phyloP scores from a whole-genome alignment of 495 filamentous ascomycete genomes.

The Penicillium macrosclerotiorum region DNA sequence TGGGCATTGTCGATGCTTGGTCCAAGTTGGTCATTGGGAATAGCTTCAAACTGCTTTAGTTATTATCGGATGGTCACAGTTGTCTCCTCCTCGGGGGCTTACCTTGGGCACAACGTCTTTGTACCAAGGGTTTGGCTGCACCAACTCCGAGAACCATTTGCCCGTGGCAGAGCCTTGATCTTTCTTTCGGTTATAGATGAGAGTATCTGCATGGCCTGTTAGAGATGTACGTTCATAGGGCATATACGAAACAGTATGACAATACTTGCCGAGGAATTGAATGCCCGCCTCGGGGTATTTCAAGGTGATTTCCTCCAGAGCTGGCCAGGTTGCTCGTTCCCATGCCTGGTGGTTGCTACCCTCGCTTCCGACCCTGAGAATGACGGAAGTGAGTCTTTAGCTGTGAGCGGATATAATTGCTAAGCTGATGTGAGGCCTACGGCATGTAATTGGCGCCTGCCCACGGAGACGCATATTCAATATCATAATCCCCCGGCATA shows the following conservation, averaged over 20 bases:
- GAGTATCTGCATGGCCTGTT: constrained; percentile 33
- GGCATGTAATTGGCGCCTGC: constrained; percentile 92
- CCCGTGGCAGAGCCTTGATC: constrained; percentile 51
- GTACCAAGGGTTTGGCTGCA: constrained; percentile 77
- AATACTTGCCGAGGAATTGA: constrained; percentile 82
- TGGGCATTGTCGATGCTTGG: constrained; percentile 65
- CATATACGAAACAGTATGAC: constrained; percentile 12
- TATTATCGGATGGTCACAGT: not conserved
- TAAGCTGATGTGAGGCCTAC: too few relatives aligned
- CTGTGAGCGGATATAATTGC: too few relatives aligned
- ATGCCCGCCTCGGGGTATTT: constrained; percentile 84
- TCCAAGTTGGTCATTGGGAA: constrained; percentile 55
- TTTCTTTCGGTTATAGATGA: constrained; percentile 64
- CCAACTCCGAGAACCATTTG: constrained; percentile 61
- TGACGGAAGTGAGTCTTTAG: not conserved
- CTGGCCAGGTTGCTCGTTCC: constrained; percentile 68
- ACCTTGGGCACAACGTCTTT: constrained; percentile 71
- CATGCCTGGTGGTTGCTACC: constrained; percentile 55
- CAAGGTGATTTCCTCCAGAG: constrained; percentile 60
- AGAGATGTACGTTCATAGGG: not conserved
- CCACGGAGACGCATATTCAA: constrained; percentile 94
- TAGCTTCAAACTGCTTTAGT: constrained; percentile 48
- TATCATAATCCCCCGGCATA: constrained; percentile 97
- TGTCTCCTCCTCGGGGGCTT: constrained; percentile 9
- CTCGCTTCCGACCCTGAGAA: constrained; percentile 48